Percentiles rank a stretch among this genome's conserved stretches.
Evolutionary conservation across 2,329 filamentous ascomycete genomes (phyloP).

Genomic region (Fusarium ramigenum): DNA sequence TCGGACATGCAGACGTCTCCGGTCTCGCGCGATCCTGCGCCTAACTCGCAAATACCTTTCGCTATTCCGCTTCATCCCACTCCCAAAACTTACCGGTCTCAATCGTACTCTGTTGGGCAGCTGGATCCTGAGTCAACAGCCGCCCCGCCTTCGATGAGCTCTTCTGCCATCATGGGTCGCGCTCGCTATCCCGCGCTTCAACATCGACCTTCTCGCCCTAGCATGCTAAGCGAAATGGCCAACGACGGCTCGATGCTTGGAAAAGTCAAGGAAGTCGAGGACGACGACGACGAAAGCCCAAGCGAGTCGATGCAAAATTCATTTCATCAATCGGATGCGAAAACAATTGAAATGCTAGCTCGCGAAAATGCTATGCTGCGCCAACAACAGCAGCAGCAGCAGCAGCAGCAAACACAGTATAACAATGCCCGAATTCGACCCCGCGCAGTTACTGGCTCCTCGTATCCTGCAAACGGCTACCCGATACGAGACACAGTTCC

Average conservation of each 20-base stretch:
- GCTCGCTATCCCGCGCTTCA: conserved; percentile 74
- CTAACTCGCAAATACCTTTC: conserved; percentile 79
- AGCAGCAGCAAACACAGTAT: conserved; percentile 61
- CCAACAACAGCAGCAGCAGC: conserved; percentile 44
- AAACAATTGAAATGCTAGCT: conserved; percentile 70
- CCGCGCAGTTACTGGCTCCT: conserved; percentile 64
- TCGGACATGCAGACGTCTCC: conserved; percentile 62
- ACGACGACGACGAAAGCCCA: conserved; percentile 69
- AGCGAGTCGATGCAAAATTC: conserved; percentile 60
- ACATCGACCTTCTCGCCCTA: conserved; percentile 82
- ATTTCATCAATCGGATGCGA: conserved; percentile 66
- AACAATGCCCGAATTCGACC: conserved; percentile 65
- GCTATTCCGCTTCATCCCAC: conserved; percentile 89
- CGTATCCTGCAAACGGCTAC: conserved; percentile 67
- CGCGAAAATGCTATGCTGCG: conserved; percentile 71
- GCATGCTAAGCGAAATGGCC: conserved; percentile 78
- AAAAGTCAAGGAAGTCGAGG: conserved; percentile 76
- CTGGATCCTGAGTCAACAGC: conserved; percentile 72
- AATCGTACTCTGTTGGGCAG: conserved; percentile 96
- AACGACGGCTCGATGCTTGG: conserved; percentile 69
- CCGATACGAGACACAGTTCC: conserved; percentile 67
- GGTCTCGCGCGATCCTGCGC: conserved; percentile 61
- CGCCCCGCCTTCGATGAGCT: conserved; percentile 52
- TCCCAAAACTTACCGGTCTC: conserved; percentile 91
- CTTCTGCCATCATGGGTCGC: conserved; percentile 62